Conservation (phyloP, 2,329 filamentous ascomycete genomes). For the Penicillium olsonii region DNA sequence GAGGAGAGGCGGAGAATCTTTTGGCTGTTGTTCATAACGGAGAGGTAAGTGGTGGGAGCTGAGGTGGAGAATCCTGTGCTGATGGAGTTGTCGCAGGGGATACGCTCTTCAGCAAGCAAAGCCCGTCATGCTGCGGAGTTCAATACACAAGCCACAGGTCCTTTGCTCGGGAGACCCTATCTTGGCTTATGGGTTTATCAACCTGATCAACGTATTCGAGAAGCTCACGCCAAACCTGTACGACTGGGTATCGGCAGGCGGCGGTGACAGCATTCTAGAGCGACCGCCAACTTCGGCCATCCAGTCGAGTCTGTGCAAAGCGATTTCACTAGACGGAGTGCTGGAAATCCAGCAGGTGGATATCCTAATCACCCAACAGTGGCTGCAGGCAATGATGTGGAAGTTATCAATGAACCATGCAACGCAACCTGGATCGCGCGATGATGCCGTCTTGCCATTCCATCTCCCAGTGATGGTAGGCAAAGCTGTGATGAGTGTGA, state of each 20-base stretch:
- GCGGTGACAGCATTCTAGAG: slow-evolving; percentile 31
- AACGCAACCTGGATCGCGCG: slow-evolving; percentile 58
- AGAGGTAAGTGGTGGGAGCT: slow-evolving; percentile 55
- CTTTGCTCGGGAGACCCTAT: slow-evolving; percentile 58
- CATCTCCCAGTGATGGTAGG: slow-evolving; percentile 66
- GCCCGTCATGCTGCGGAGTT: slow-evolving; percentile 69
- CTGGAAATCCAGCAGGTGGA: slow-evolving; percentile 70
- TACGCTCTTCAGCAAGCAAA: slow-evolving; percentile 71
- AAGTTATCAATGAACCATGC: slow-evolving; percentile 68
- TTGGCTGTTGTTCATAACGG: slow-evolving; percentile 72
- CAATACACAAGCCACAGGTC: slow-evolving; percentile 63
- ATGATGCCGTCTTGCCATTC: slow-evolving; percentile 62
- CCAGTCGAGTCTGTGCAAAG: slow-evolving; percentile 56
- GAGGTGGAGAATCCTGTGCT: background rate
- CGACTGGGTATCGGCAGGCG: slow-evolving; percentile 41
- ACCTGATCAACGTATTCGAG: slow-evolving; percentile 43
- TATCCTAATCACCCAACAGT: slow-evolving; percentile 69
- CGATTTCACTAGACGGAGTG: slow-evolving; percentile 55
- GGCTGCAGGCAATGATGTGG: slow-evolving; percentile 72
- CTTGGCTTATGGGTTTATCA: slow-evolving; percentile 43
- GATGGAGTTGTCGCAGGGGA: slow-evolving; percentile 48
- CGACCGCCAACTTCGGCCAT: slow-evolving; percentile 42
- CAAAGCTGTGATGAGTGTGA: slow-evolving; percentile 65
- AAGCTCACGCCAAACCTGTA: slow-evolving; percentile 40
- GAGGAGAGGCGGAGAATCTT: slow-evolving; percentile 67